phyloP scores from a whole-genome alignment of 2,329 filamentous ascomycete species.

The Podosphaera xanthii region DNA sequence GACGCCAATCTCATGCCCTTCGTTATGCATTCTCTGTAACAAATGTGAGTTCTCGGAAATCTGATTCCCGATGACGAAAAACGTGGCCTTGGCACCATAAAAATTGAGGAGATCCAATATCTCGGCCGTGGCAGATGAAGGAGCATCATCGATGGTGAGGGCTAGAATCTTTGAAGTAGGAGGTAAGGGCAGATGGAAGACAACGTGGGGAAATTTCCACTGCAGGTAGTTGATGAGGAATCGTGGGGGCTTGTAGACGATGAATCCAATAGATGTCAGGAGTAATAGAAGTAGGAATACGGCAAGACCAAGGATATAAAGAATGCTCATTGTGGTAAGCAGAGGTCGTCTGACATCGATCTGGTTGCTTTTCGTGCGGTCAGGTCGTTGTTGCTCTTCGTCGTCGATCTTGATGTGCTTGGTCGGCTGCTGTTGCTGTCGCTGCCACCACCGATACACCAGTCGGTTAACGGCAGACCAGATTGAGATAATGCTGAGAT shows the following conservation, averaged over 20 bases:
- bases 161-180: constrained; percentile 43
- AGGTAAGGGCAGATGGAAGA: constrained; percentile 43
- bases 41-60: constrained; percentile 31
- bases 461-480: constrained; percentile 1
- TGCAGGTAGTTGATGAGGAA: constrained; percentile 48
- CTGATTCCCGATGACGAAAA: constrained; percentile 73
- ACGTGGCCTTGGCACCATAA: constrained; percentile 52
- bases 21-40: constrained; percentile 33
- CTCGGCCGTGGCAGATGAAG: constrained; percentile 45
- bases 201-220: constrained; percentile 50
- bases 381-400: constrained; percentile 8
- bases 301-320: constrained; percentile 7
- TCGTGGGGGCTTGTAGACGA: constrained; percentile 62
- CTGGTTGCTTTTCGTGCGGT: not conserved
- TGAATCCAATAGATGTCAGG: constrained; percentile 29
- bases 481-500: constrained; percentile 3
- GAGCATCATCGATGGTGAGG: constrained; percentile 71
- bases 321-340: not conserved
- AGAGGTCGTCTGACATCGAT: not conserved
- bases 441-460: not conserved
- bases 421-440: not conserved
- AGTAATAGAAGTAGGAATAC: constrained; percentile 7
- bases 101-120: constrained; percentile 45
- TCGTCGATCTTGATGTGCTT: constrained; percentile 16
- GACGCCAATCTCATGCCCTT: constrained; percentile 56